Percentiles rank a stretch among this genome's conserved stretches.
phyloP scores from a whole-genome alignment of 306 rosid species.

The Glycine tomentella region DNA sequence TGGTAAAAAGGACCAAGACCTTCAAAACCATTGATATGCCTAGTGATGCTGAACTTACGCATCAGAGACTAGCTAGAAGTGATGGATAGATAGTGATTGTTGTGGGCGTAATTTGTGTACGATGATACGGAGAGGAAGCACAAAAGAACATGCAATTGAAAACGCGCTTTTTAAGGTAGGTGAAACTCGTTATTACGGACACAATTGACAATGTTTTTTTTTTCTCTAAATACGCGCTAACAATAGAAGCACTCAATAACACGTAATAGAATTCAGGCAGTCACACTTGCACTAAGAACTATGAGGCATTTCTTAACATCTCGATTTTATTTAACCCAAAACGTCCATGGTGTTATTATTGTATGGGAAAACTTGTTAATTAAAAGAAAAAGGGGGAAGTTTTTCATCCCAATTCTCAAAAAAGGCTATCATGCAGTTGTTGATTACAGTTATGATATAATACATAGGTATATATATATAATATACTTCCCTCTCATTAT shows the following conservation, averaged over 20 bases:
- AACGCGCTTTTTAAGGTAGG: constrained; percentile 5
- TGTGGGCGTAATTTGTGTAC: constrained; percentile 1
- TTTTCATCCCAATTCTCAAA: background rate
- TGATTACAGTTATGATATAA: too few species aligned
- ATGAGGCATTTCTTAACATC: background rate
- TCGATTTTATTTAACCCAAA: background rate
- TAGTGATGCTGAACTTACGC: background rate
- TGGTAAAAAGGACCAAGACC: background rate
- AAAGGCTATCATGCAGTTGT: too few species aligned
- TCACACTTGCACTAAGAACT: background rate
- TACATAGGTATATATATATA: too few species aligned
- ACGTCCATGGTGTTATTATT: background rate
- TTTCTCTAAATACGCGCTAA: constrained; percentile 3
- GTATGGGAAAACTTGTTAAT: background rate
- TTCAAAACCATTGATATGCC: background rate
- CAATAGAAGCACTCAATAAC: background rate
- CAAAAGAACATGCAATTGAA: background rate
- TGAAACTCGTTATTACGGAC: background rate
- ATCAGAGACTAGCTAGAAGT: background rate
- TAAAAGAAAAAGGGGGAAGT: too few species aligned
- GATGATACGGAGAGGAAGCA: background rate
- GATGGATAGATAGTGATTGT: background rate
- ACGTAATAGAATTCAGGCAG: background rate
- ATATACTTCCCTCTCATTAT: too few species aligned
- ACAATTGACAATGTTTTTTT: background rate